Conservation (phyloP, 1,284 basidiomycete genomes). For the Fomitopsis palustris region DNA sequence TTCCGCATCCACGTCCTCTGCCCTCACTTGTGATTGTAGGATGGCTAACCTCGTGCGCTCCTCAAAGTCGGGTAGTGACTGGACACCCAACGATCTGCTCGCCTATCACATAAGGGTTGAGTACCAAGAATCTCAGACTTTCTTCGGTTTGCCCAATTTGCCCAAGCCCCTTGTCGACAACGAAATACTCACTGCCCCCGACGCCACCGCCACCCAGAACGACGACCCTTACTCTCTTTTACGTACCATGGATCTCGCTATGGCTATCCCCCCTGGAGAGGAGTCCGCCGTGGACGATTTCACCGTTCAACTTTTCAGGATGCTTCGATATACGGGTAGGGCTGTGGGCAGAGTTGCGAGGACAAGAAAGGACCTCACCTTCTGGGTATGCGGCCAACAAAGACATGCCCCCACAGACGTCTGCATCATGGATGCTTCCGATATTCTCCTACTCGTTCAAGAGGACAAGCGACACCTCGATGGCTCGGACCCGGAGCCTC, state of each 20-base stretch:
- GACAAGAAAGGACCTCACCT: slow-evolving; percentile 12
- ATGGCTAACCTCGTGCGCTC: not conserved
- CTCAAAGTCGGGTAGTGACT: not conserved
- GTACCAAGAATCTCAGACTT: not conserved
- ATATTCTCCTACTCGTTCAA: slow-evolving; percentile 28
- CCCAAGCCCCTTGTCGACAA: not conserved
- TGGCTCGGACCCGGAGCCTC: slow-evolving; percentile 18
- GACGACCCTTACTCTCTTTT: slow-evolving; percentile 6
- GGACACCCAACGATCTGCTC: not conserved
- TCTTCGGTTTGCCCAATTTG: not conserved
- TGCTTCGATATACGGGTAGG: slow-evolving; percentile 24
- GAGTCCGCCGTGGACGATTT: slow-evolving; percentile 34
- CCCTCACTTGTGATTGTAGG: no score
- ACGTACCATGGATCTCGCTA: slow-evolving; percentile 22
- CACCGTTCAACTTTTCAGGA: slow-evolving; percentile 21
- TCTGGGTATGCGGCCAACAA: slow-evolving; percentile 23
- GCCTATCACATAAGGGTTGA: not conserved
- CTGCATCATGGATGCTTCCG: slow-evolving; percentile 23
- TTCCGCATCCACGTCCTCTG: no score
- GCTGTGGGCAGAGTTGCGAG: not conserved
- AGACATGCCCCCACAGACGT: slow-evolving; percentile 28
- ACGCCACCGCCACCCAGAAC: not conserved
- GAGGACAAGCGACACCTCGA: slow-evolving; percentile 24
- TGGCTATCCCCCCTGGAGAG: slow-evolving; percentile 11
- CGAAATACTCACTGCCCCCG: slow-evolving; percentile 10